Evolutionary conservation across 164 flowering plant species (phyloP).

Genomic region (Liquidambar formosana): DNA sequence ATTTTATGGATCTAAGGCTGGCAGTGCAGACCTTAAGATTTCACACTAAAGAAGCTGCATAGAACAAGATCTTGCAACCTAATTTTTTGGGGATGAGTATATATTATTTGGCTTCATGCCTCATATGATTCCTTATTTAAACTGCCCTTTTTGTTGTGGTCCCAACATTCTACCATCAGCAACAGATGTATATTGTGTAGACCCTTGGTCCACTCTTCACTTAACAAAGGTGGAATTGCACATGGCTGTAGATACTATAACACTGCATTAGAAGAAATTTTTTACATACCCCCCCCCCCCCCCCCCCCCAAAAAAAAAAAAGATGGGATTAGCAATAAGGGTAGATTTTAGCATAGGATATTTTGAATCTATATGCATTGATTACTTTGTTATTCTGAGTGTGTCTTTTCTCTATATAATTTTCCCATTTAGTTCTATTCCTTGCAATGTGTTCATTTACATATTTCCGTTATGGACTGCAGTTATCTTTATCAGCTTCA

Average conservation of each 20-base stretch:
- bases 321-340: no score
- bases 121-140: neutral
- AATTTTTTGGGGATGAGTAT: no score
- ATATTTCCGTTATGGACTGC: no score
- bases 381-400: neutral
- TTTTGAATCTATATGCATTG: no score
- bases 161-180: no score
- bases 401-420: neutral
- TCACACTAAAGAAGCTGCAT: no score
- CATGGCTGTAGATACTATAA: neutral
- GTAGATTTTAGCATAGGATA: neutral
- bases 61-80: no score
- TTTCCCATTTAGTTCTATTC: neutral
- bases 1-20: neutral
- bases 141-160: neutral
- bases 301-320: no score
- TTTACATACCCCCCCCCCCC: no score
- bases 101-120: neutral
- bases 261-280: neutral
- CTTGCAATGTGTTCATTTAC: no score
- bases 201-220: neutral
- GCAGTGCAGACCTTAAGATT: neutral
- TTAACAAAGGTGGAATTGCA: neutral
- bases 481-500: slow-evolving; percentile 73
- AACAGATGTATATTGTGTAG: neutral